Conservation (phyloP, 495 filamentous ascomycete genomes). For the Astrothelium macrocarpum region DNA sequence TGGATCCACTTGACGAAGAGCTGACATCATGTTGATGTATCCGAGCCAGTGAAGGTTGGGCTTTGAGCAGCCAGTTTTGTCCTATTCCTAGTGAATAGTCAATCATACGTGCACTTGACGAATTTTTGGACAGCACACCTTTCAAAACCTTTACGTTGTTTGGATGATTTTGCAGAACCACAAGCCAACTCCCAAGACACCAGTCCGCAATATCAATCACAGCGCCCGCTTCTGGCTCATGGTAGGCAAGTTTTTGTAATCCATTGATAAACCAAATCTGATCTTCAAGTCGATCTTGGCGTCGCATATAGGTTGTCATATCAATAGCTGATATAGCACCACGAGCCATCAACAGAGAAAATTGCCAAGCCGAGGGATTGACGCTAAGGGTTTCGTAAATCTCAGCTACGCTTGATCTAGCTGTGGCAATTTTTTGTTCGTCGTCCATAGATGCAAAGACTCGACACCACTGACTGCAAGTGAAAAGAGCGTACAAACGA, state of each 20-base stretch:
- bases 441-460: constrained; percentile 11
- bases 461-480: background rate
- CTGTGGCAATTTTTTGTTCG: constrained; percentile 17
- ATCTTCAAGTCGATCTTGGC: constrained; percentile 30
- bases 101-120: background rate
- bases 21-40: constrained; percentile 39
- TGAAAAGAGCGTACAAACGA: background rate
- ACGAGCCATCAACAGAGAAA: constrained; percentile 12
- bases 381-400: constrained; percentile 15
- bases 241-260: constrained; percentile 40
- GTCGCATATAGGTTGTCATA: constrained; percentile 29
- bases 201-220: constrained; percentile 39
- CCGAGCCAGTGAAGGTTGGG: constrained; percentile 39
- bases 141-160: constrained; percentile 35
- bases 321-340: constrained; percentile 17
- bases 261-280: constrained; percentile 38
- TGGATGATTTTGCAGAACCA: constrained; percentile 34
- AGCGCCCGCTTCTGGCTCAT: constrained; percentile 37
- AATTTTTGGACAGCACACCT: constrained; percentile 25
- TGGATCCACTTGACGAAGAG: constrained; percentile 28
- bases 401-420: constrained; percentile 12
- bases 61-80: constrained; percentile 40
- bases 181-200: constrained; percentile 39
- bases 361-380: constrained; percentile 14
- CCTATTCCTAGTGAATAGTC: constrained; percentile 34